A percentile compares a stretch with the other conserved stretches of the same genome.
phyloP scores from a whole-genome alignment of 768 basidiomycete genomes.

The Sistotremastrum suecicum region DNA sequence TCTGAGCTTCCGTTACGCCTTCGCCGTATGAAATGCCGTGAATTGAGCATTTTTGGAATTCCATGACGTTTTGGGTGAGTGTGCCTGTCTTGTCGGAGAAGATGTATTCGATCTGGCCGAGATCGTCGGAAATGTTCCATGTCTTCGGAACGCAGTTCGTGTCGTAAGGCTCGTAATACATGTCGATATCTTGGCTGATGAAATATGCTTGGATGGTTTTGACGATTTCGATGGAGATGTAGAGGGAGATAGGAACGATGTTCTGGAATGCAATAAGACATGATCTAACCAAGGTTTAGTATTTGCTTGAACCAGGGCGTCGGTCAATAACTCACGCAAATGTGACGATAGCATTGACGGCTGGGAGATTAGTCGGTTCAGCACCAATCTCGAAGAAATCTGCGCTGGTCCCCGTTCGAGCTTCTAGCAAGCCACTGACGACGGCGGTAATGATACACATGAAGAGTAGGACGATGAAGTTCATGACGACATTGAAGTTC shows the following conservation, averaged over 20 bases:
- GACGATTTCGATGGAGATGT: slow-evolving; percentile 96
- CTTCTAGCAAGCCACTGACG: slow-evolving; percentile 60
- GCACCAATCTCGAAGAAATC: slow-evolving; percentile 56
- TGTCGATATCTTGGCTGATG: slow-evolving; percentile 90
- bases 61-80: slow-evolving; percentile 97
- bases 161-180: slow-evolving; percentile 85
- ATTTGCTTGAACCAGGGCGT: background rate
- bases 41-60: slow-evolving; percentile 92
- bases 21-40: slow-evolving; percentile 80
- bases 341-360: slow-evolving; percentile 72
- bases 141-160: slow-evolving; percentile 89
- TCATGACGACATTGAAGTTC: slow-evolving; percentile 94
- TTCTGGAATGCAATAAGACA: slow-evolving; percentile 96
- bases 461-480: slow-evolving; percentile 62
- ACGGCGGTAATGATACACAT: slow-evolving; percentile 72
- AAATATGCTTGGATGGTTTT: slow-evolving; percentile 97
- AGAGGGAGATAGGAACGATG: slow-evolving; percentile 89
- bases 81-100: slow-evolving; percentile 95
- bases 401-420: slow-evolving; percentile 45
- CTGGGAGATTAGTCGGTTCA: slow-evolving; percentile 43
- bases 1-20: slow-evolving; percentile 89
- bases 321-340: slow-evolving; percentile 55
- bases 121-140: slow-evolving; percentile 97
- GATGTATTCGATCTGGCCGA: slow-evolving; percentile 95
- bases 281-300: slow-evolving; percentile 35